phyloP scores from a whole-genome alignment of 2,329 filamentous ascomycete species.

The Colletotrichum cordylinicola region DNA sequence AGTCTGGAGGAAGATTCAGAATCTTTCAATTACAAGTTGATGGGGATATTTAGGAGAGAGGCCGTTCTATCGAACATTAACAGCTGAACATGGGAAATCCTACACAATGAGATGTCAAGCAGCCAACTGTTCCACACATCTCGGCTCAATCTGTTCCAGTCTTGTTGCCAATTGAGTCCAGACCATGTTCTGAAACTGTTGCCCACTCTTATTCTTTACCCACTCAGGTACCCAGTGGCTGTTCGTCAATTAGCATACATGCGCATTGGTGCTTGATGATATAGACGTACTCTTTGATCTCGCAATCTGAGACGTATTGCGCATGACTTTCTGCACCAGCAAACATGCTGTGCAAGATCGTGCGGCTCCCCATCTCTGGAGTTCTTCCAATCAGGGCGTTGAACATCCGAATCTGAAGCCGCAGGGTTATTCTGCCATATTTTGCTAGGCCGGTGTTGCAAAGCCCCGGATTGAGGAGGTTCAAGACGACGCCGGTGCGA shows the following conservation, averaged over 20 bases:
- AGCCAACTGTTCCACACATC: neutral
- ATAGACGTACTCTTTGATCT: neutral
- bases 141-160: neutral
- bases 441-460: neutral
- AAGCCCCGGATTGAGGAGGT: neutral
- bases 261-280: fast-evolving
- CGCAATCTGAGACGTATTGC: neutral
- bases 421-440: neutral
- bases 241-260: neutral
- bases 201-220: neutral
- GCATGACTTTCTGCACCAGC: neutral
- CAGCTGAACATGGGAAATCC: neutral
- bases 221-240: neutral
- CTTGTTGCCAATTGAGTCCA: neutral
- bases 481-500: neutral
- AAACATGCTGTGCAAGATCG: neutral
- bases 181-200: neutral
- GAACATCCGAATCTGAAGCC: neutral
- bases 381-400: neutral
- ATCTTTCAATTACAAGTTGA: fast-evolving
- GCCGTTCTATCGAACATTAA: neutral
- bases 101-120: fast-evolving
- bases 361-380: neutral
- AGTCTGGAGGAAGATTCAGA: neutral
- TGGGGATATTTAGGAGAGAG: fast-evolving